Percentiles rank a stretch among this genome's conserved stretches.
phyloP scores from a whole-genome alignment of 2,329 filamentous ascomycete genomes.

The Venturia oleaginea region DNA sequence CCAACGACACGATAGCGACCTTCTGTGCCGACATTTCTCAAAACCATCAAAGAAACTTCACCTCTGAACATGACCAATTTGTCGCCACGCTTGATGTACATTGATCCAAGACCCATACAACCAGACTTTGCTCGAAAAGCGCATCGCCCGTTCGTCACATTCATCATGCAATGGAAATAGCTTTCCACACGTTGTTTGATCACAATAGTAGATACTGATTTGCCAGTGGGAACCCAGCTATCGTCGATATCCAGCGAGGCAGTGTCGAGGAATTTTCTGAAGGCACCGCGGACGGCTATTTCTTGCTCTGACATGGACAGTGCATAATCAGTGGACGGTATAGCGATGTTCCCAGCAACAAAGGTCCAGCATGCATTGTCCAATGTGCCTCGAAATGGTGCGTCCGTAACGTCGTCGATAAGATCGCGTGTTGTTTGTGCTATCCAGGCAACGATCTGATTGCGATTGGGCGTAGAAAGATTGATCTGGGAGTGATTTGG shows the following conservation, averaged over 20 bases:
- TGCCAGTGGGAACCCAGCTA: background rate
- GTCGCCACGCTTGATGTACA: background rate
- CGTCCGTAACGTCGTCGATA: background rate
- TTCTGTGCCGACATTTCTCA: background rate
- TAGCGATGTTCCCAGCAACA: background rate
- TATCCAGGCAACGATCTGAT: background rate
- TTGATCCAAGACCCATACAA: background rate
- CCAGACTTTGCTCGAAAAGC: background rate
- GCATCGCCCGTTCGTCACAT: background rate
- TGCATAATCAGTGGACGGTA: background rate
- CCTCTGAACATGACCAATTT: background rate
- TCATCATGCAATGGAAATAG: constrained; percentile 1
- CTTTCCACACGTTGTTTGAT: background rate
- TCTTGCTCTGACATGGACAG: background rate
- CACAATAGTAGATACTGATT: background rate
- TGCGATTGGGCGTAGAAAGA: background rate
- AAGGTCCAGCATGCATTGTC: background rate
- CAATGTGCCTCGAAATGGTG: background rate
- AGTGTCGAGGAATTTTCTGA: background rate
- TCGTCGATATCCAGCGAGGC: background rate
- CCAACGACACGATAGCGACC: background rate
- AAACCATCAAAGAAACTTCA: background rate
- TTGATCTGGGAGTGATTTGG: background rate
- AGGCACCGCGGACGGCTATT: background rate
- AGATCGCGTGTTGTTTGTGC: background rate